A percentile compares a stretch with the other conserved stretches of the same genome.
Evolutionary conservation across 2,329 filamentous ascomycete species (phyloP).

Genomic region (Thelonectria blattea): DNA sequence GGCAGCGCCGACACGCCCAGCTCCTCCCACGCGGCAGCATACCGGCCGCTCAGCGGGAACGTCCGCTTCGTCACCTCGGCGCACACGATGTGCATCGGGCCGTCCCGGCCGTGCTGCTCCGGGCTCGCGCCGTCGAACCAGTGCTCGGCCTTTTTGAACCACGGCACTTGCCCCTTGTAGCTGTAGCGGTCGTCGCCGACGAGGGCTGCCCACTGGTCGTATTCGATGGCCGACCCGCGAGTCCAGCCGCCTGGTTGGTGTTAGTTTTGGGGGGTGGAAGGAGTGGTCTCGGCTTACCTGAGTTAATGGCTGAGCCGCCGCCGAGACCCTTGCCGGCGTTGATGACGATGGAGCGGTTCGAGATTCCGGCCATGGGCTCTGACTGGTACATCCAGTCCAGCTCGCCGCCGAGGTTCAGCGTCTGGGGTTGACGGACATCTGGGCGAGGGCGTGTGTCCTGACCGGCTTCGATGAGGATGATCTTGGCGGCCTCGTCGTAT

Average conservation of each 20-base stretch:
- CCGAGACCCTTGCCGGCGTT: constrained; percentile 47
- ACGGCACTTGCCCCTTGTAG: constrained; percentile 53
- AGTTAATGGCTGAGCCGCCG: constrained; percentile 18
- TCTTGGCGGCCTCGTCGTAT: constrained; percentile 31
- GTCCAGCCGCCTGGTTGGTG: constrained; percentile 44
- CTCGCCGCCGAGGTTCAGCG: constrained; percentile 38
- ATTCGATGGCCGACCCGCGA: constrained; percentile 52
- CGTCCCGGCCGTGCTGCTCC: constrained; percentile 24
- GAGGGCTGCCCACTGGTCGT: constrained; percentile 49
- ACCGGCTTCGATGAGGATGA: constrained; percentile 49
- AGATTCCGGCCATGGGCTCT: constrained; percentile 38
- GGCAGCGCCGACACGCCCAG: neutral
- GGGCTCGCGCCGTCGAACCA: constrained; percentile 39
- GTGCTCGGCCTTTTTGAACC: constrained; percentile 49
- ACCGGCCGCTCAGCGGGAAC: neutral
- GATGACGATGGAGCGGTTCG: constrained; percentile 34
- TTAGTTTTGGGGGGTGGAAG: neutral
- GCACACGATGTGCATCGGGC: neutral
- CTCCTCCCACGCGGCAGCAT: neutral
- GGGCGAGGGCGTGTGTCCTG: constrained; percentile 31
- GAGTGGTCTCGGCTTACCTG: neutral
- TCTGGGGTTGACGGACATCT: constrained; percentile 30
- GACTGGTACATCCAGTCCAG: constrained; percentile 46
- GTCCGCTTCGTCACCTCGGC: neutral
- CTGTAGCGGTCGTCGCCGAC: constrained; percentile 50